Evolutionary conservation across 441 rosid genomes (phyloP).

Genomic region (Gossypium gossypioides): DNA sequence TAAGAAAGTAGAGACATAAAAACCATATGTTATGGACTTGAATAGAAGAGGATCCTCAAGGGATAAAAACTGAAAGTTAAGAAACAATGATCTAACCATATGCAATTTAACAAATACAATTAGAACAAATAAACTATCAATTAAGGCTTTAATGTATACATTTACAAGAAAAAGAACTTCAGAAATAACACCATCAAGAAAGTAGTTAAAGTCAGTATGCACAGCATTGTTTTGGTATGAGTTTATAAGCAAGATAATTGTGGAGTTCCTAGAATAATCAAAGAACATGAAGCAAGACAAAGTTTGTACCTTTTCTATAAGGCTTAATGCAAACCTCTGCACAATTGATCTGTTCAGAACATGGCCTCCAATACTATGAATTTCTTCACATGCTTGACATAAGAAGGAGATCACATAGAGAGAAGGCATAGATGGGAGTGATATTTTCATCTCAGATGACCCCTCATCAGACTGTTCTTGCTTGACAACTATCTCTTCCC

Average conservation of each 20-base stretch:
- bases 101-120: not conserved
- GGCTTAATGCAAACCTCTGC: conserved; percentile 61
- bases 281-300: conserved; percentile 12
- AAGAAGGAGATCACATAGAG: conserved; percentile 75
- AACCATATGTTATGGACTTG: not conserved
- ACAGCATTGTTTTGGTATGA: not conserved
- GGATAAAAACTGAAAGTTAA: not conserved
- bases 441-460: conserved; percentile 76
- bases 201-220: not conserved
- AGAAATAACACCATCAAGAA: not conserved
- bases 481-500: conserved; percentile 92
- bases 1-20: not conserved
- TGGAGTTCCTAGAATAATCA: not conserved
- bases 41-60: not conserved
- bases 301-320: conserved; percentile 64
- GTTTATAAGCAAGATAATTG: not conserved
- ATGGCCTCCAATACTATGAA: conserved; percentile 96
- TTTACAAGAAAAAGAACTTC: not conserved
- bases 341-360: conserved; percentile 81
- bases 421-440: conserved; percentile 91
- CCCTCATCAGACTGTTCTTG: conserved; percentile 65
- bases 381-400: conserved; percentile 90
- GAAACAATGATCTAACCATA: not conserved
- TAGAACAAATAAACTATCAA: too few relatives aligned
- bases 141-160: not conserved